Evolutionary conservation across 2,329 filamentous ascomycete species (phyloP).

Genomic region (Aureobasidium sp.): DNA sequence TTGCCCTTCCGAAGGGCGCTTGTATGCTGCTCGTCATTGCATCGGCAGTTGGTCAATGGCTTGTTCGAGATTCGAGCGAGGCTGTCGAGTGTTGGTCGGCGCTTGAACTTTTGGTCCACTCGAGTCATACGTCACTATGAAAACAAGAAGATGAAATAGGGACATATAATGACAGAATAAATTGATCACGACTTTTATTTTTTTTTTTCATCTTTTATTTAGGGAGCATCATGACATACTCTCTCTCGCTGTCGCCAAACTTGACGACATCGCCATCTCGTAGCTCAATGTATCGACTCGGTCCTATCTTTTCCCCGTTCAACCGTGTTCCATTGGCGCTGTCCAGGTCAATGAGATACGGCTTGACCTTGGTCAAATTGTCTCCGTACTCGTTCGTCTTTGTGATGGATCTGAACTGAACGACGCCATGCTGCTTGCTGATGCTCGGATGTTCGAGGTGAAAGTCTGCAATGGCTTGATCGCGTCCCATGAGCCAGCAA

Average conservation of each 20-base stretch:
- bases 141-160: not conserved
- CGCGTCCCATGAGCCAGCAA: slow-evolving; percentile 86
- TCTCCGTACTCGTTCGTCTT: slow-evolving; percentile 84
- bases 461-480: slow-evolving; percentile 73
- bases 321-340: slow-evolving; percentile 84
- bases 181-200: not conserved
- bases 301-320: slow-evolving; percentile 67
- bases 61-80: too few species aligned
- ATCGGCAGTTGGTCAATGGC: slow-evolving; percentile 6
- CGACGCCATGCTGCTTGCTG: slow-evolving; percentile 90
- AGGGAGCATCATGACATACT: slow-evolving; percentile 91
- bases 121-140: slow-evolving; percentile 8
- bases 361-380: slow-evolving; percentile 60
- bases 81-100: not conserved
- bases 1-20: not conserved
- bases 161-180: not conserved
- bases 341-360: slow-evolving; percentile 89
- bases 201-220: not conserved
- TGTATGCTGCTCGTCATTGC: slow-evolving; percentile 9
- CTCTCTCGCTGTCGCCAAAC: slow-evolving; percentile 80
- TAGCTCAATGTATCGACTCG: slow-evolving; percentile 76
- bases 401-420: slow-evolving; percentile 84
- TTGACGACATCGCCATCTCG: slow-evolving; percentile 81
- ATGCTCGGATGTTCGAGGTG: slow-evolving; percentile 82
- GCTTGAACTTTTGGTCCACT: too few species aligned